Conservation (phyloP, 345 rosid species). For the Aquilaria sinensis region DNA sequence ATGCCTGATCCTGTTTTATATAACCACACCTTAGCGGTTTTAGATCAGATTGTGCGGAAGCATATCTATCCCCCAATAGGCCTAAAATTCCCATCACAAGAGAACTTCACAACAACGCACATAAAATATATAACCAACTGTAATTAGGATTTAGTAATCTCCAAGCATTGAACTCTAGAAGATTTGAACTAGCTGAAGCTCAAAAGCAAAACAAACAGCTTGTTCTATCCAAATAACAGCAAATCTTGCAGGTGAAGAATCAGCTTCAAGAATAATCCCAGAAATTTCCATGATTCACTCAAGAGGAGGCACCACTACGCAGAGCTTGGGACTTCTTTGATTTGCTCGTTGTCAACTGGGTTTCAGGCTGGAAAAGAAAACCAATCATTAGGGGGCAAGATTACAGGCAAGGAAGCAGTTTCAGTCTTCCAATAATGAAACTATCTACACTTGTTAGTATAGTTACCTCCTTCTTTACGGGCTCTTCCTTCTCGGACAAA, state of each 20-base stretch:
- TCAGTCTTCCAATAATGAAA: too few relatives aligned
- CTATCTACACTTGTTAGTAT: too few relatives aligned
- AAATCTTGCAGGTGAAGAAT: not conserved
- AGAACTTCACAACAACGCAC: too few relatives aligned
- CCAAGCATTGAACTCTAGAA: too few relatives aligned
- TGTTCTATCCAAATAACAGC: constrained; percentile 15
- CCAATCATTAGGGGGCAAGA: not conserved
- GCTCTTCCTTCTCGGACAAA: constrained; percentile 71
- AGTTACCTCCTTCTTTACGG: constrained; percentile 81
- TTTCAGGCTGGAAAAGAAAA: constrained; percentile 51
- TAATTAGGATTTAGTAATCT: too few relatives aligned
- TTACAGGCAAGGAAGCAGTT: not conserved
- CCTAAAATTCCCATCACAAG: too few relatives aligned
- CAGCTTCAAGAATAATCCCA: too few relatives aligned
- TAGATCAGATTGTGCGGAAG: too few relatives aligned
- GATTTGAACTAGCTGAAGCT: constrained; percentile 5
- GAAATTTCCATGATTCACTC: not conserved
- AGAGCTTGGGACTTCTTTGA: constrained; percentile 49
- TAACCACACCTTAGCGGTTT: too few relatives aligned
- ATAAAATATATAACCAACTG: too few relatives aligned
- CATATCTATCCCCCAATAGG: too few relatives aligned
- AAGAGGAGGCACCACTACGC: constrained; percentile 31
- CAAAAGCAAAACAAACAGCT: constrained; percentile 12
- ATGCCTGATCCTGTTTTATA: too few relatives aligned
- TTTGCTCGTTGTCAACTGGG: constrained; percentile 65